A percentile compares a stretch with the other conserved stretches of the same genome.
Evolutionary conservation across 2,329 filamentous ascomycete species (phyloP).

Genomic region (Trichoderma sp.): DNA sequence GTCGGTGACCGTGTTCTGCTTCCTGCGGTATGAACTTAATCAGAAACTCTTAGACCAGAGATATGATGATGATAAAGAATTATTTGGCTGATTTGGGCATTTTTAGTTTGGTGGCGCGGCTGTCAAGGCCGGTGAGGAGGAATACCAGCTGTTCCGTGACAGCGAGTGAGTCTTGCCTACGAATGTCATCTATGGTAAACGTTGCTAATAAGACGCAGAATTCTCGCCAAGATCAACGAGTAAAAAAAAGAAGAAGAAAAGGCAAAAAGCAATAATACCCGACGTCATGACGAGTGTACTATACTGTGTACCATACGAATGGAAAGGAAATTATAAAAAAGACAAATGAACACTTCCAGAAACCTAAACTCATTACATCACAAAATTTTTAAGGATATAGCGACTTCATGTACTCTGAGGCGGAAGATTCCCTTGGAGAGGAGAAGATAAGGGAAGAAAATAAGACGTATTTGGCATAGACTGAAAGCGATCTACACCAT

Average conservation of each 20-base stretch:
- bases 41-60: neutral
- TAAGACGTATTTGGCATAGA: conserved; percentile 6
- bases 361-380: neutral
- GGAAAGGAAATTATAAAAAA: neutral
- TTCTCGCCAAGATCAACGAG: conserved; percentile 99
- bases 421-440: neutral
- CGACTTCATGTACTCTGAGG: neutral
- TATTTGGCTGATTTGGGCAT: neutral
- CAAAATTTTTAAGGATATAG: neutral
- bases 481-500: neutral
- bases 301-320: conserved; percentile 37
- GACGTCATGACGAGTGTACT: conserved; percentile 31
- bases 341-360: neutral
- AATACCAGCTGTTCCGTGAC: conserved; percentile 94
- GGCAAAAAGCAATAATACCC: conserved; percentile 15
- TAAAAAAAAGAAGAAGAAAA: conserved; percentile 41
- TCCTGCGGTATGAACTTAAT: conserved; percentile 69
- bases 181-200: no score
- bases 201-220: conserved; percentile 51
- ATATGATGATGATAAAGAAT: neutral
- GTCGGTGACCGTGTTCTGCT: conserved; percentile 92
- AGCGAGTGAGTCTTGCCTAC: conserved; percentile 73
- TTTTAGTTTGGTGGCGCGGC: conserved; percentile 84
- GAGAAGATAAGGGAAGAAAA: neutral
- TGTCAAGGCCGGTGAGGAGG: conserved; percentile 96